Conservation (phyloP, 352 stramenopile species). For the Bremia lactucae region DNA sequence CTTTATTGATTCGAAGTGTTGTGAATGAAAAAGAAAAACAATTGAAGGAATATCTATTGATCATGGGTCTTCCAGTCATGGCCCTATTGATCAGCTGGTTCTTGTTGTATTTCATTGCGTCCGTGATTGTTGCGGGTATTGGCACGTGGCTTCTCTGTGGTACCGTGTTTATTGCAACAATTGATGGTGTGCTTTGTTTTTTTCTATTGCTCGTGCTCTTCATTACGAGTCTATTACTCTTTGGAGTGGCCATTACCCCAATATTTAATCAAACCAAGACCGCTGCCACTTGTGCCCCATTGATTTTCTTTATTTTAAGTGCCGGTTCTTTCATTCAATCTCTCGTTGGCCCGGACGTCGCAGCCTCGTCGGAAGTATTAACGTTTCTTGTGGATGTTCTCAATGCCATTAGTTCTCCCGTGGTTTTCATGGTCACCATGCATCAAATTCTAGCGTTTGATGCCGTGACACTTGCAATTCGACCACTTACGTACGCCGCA, state of each 20-base stretch:
- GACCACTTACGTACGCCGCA: slow-evolving; percentile 36
- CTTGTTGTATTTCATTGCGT: slow-evolving; percentile 66
- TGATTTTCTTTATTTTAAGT: slow-evolving; percentile 54
- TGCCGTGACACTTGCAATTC: slow-evolving; percentile 20
- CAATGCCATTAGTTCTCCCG: slow-evolving; percentile 46
- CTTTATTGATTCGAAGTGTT: slow-evolving; percentile 72
- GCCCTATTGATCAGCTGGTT: slow-evolving; percentile 71
- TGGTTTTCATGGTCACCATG: slow-evolving; percentile 61
- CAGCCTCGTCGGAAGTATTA: slow-evolving; percentile 28
- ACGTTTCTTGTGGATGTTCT: slow-evolving; percentile 26
- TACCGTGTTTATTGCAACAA: slow-evolving; percentile 47
- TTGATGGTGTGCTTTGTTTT: slow-evolving; percentile 35
- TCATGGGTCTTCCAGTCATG: slow-evolving; percentile 77
- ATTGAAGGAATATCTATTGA: slow-evolving; percentile 84
- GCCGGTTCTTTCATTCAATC: slow-evolving; percentile 43
- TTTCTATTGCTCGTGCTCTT: slow-evolving; percentile 53
- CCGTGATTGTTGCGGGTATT: slow-evolving; percentile 33
- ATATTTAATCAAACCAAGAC: slow-evolving; percentile 70
- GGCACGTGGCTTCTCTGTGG: slow-evolving; percentile 43
- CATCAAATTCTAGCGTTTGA: slow-evolving; percentile 45
- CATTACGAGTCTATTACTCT: slow-evolving; percentile 49
- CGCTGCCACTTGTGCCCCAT: slow-evolving; percentile 40
- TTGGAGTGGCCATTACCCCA: slow-evolving; percentile 59
- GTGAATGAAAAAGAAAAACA: slow-evolving; percentile 87
- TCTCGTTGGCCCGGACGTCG: slow-evolving; percentile 34